These are phyloP conservation scores for Schizochytrium sp. DNA, from an alignment of 108 stramenopile genomes.

Conservation along the genomic window DNA sequence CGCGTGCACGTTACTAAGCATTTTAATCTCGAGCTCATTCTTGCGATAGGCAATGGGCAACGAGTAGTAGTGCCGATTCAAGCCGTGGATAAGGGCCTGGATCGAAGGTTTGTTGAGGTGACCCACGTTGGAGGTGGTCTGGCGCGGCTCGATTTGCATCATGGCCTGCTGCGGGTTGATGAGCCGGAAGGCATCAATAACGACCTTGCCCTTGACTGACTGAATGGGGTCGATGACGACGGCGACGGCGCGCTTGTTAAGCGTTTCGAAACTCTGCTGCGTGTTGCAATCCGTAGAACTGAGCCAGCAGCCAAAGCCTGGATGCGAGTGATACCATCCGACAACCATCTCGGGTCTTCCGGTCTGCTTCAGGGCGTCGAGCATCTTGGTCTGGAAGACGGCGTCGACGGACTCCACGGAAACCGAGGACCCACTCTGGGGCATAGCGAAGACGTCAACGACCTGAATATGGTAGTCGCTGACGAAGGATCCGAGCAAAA, in stretches of 20 bases:
- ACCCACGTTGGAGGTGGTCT: constrained; percentile 95
- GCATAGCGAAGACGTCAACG: constrained; percentile 99
- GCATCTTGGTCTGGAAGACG: constrained; percentile 96
- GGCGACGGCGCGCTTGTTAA: constrained; percentile 88
- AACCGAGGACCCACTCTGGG: constrained; percentile 91
- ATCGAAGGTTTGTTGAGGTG: constrained; percentile 98
- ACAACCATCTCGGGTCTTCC: constrained; percentile 56
- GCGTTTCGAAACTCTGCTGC: constrained; percentile 84
- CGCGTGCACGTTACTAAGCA: constrained; percentile 91
- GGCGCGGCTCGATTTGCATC: constrained; percentile 91
- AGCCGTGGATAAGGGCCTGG: constrained; percentile 95
- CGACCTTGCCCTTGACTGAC: constrained; percentile 98
- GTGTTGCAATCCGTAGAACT: constrained; percentile 95
- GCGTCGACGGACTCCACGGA: constrained; percentile 97
- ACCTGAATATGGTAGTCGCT: constrained; percentile 99
- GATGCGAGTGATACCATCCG: constrained; percentile 98
- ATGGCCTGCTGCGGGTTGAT: constrained; percentile 98
- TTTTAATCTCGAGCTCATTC: constrained; percentile 97
- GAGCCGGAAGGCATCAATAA: constrained; percentile 96
- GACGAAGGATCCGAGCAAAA: constrained; percentile 98
- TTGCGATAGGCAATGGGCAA: constrained; percentile 98
- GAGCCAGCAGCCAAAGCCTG: constrained; percentile 98
- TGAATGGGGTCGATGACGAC: constrained; percentile 98
- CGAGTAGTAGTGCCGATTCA: constrained; percentile 95
- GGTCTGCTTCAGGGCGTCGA: constrained; percentile 98